A percentile compares a stretch with the other conserved stretches of the same genome.
phyloP scores from a whole-genome alignment of 257 asterid genomes.

The Primulina huaijiensis region DNA sequence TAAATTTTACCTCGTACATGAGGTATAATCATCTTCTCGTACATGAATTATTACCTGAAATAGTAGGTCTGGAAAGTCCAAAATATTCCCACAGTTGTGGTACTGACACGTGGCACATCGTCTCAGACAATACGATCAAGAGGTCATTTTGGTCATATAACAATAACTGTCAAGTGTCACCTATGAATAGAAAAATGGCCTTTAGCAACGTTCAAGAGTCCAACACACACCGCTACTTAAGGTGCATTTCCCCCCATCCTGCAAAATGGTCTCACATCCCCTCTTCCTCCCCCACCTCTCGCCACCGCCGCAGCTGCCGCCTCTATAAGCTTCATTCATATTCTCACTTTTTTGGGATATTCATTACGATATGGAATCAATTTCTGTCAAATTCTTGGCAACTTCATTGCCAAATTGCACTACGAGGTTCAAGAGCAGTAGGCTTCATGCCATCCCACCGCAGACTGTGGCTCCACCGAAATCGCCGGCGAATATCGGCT shows the following conservation, averaged over 20 bases:
- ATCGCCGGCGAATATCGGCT: constrained; percentile 33
- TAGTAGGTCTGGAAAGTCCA: background rate
- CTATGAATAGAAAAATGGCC: constrained; percentile 38
- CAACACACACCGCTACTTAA: background rate
- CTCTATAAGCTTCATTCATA: background rate
- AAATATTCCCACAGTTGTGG: constrained; percentile 14
- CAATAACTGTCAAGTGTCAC: constrained; percentile 30
- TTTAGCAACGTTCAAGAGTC: constrained; percentile 64
- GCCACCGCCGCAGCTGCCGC: constrained; percentile 11
- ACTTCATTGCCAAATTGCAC: constrained; percentile 37
- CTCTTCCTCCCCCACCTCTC: constrained; percentile 26
- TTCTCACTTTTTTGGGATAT: background rate
- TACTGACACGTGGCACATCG: background rate
- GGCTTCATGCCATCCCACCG: constrained; percentile 57
- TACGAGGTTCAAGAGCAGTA: constrained; percentile 24
- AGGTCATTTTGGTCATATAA: constrained; percentile 28
- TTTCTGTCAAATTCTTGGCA: constrained; percentile 54
- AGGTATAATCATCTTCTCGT: too few relatives aligned
- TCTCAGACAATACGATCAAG: constrained; percentile 13
- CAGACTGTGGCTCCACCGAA: constrained; percentile 51
- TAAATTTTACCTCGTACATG: too few relatives aligned
- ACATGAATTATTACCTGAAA: too few relatives aligned
- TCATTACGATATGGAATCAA: constrained; percentile 50
- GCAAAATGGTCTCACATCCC: constrained; percentile 43
- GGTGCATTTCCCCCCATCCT: constrained; percentile 21